Conservation (phyloP, 2,329 filamentous ascomycete species). For the Aureobasidium melanogenum region DNA sequence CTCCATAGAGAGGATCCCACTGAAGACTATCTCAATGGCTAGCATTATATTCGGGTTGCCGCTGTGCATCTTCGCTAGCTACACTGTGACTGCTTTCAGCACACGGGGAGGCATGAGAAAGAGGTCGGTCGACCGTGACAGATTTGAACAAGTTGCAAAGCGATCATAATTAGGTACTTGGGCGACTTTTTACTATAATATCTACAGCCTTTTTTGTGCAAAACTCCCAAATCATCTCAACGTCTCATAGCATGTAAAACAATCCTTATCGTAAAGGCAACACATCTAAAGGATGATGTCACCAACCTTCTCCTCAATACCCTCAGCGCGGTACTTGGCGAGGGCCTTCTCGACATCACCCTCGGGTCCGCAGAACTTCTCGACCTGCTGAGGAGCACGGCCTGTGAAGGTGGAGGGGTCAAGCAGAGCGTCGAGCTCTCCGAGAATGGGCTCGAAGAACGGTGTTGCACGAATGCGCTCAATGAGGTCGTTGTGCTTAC, state of each 20-base stretch:
- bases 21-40: too few relatives aligned
- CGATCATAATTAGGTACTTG: slow-evolving; percentile 1
- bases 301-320: slow-evolving; percentile 13
- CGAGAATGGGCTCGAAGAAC: slow-evolving; percentile 55
- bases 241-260: slow-evolving; percentile 1
- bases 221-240: not conserved
- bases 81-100: too few relatives aligned
- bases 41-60: too few relatives aligned
- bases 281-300: slow-evolving; percentile 11
- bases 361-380: slow-evolving; percentile 25
- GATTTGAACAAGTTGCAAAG: not conserved
- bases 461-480: slow-evolving; percentile 62
- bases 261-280: slow-evolving; percentile 1
- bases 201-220: not conserved
- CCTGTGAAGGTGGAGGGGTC: slow-evolving; percentile 31
- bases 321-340: slow-evolving; percentile 22
- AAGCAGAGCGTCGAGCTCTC: slow-evolving; percentile 28
- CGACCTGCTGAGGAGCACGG: slow-evolving; percentile 31
- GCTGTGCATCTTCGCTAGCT: too few relatives aligned
- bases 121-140: too few relatives aligned
- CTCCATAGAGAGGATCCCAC: too few relatives aligned
- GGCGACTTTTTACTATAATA: slow-evolving; percentile 2
- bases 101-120: too few relatives aligned
- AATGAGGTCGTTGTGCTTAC: slow-evolving; percentile 72
- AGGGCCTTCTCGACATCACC: slow-evolving; percentile 28